phyloP scores from a whole-genome alignment of 1,139 yeast genomes.

The Neolecta irregularis region DNA sequence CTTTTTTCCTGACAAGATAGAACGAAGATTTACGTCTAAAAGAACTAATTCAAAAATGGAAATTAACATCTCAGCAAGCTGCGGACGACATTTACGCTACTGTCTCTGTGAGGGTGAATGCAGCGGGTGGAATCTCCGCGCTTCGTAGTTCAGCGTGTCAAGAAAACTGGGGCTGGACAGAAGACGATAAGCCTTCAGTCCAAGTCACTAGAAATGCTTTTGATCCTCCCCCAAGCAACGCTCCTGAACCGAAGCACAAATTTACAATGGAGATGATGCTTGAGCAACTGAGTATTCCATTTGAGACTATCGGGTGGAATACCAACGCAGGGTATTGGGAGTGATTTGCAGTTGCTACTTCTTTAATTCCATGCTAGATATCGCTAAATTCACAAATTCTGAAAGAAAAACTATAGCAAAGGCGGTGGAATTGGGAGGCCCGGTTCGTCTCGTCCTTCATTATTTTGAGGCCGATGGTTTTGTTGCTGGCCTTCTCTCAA shows the following conservation, averaged over 20 bases:
- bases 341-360: not conserved
- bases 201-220: not conserved
- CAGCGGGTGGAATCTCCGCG: constrained; percentile 5
- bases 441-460: no score
- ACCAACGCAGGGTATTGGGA: not conserved
- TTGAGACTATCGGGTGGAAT: constrained; percentile 7
- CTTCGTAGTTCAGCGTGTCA: constrained; percentile 3
- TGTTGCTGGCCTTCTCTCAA: no score
- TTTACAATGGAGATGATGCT: constrained; percentile 11
- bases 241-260: not conserved
- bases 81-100: constrained; percentile 5
- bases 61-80: constrained; percentile 8
- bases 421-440: no score
- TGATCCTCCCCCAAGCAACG: not conserved
- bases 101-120: constrained; percentile 8
- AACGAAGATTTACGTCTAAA: constrained; percentile 7
- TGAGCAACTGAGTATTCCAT: constrained; percentile 7
- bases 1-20: not conserved
- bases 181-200: not conserved
- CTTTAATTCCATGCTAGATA: not conserved
- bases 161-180: not conserved
- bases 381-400: no score
- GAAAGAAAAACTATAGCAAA: no score
- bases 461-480: no score
- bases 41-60: constrained; percentile 5